Conservation (phyloP, 2,329 filamentous ascomycete genomes). For the Microascus cirrosus region DNA sequence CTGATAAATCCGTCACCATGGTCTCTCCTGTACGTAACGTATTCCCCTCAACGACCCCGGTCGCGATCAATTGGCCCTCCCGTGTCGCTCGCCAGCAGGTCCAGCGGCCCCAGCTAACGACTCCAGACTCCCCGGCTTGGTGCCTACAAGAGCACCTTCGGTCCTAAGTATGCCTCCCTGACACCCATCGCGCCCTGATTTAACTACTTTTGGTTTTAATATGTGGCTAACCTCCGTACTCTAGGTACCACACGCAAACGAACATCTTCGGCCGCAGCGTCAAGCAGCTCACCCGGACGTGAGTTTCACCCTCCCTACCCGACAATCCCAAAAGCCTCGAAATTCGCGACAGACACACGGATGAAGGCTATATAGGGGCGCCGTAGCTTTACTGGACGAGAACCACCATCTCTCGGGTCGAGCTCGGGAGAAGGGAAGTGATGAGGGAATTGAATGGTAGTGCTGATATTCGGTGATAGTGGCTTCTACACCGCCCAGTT, state of each 20-base stretch:
- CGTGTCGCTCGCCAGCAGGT: background rate
- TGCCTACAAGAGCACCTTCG: constrained; percentile 51
- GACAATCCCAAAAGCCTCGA: background rate
- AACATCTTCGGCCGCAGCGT: constrained; percentile 42
- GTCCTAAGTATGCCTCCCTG: constrained; percentile 45
- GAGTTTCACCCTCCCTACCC: constrained; percentile 21
- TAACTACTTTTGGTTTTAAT: background rate
- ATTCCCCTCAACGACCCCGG: constrained; percentile 1
- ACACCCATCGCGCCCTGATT: background rate
- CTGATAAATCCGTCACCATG: constrained; percentile 23
- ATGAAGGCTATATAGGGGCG: background rate
- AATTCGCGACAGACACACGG: background rate
- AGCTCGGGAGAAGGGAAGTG: background rate
- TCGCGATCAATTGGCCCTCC: background rate
- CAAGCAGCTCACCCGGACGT: constrained; percentile 37
- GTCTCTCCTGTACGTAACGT: constrained; percentile 25
- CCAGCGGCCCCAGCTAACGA: background rate
- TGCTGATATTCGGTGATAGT: constrained; percentile 20
- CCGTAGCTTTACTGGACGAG: background rate
- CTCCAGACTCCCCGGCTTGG: constrained; percentile 33
- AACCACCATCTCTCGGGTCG: background rate
- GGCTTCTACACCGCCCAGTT: constrained; percentile 40
- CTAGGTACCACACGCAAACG: constrained; percentile 48
- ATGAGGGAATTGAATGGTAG: background rate
- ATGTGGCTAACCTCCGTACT: constrained; percentile 14